These are phyloP conservation scores for Aspergillus calidoustus DNA, from an alignment of 2,329 filamentous ascomycete species.

Conservation along the genomic window DNA sequence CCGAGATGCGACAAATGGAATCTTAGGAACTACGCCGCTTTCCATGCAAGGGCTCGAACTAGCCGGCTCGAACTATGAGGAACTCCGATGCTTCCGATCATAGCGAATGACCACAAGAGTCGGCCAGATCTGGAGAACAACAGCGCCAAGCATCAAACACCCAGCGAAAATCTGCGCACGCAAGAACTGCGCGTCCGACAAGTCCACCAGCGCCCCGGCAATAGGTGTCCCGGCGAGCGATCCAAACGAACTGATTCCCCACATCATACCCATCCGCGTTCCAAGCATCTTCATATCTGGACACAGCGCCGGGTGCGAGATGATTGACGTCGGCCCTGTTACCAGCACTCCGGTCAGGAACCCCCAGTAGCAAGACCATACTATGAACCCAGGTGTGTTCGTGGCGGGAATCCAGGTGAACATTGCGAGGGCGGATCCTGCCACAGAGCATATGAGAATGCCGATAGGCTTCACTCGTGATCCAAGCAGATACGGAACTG, in stretches of 20 bases:
- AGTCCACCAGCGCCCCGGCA: constrained; percentile 36
- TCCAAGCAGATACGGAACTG: constrained; percentile 52
- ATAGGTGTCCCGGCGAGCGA: constrained; percentile 38
- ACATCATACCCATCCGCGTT: constrained; percentile 41
- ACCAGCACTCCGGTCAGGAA: constrained; percentile 37
- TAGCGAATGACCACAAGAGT: constrained; percentile 26
- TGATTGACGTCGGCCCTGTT: constrained; percentile 35
- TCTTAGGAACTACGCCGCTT: too few relatives aligned
- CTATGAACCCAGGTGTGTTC: constrained; percentile 31
- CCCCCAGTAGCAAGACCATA: constrained; percentile 40
- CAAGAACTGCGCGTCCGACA: constrained; percentile 32
- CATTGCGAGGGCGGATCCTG: constrained; percentile 35
- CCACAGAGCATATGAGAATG: constrained; percentile 27
- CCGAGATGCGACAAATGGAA: too few relatives aligned
- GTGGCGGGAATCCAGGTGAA: constrained; percentile 38
- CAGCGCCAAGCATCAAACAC: constrained; percentile 37
- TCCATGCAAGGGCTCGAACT: too few relatives aligned
- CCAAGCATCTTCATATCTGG: constrained; percentile 32
- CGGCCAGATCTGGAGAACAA: constrained; percentile 35
- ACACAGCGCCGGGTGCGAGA: constrained; percentile 36
- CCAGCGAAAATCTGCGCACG: constrained; percentile 39
- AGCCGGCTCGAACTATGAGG: neutral
- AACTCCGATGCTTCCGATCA: neutral
- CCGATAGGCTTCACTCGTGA: constrained; percentile 32
- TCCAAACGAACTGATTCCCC: constrained; percentile 40